Evolutionary conservation across 75 land plant species (phyloP).

Genomic region (Selaginella tamariscina): DNA sequence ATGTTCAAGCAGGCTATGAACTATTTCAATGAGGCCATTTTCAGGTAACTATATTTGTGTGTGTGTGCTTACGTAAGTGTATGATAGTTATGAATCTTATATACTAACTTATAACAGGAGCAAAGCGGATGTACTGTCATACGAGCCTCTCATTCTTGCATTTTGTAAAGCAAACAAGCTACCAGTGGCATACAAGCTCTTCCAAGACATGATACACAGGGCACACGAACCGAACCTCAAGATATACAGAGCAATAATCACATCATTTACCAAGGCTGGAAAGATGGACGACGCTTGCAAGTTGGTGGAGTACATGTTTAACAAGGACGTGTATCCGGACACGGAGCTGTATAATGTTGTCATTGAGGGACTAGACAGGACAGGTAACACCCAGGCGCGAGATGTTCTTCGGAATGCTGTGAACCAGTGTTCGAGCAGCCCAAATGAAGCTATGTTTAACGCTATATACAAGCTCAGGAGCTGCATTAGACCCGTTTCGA

Average conservation of each 20-base stretch:
- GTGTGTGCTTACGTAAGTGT: too few species aligned
- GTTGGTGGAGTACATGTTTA: neutral
- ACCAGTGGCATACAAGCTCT: conserved; percentile 1
- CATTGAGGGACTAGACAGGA: neutral
- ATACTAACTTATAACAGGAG: neutral
- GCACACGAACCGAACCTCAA: neutral
- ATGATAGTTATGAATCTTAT: too few species aligned
- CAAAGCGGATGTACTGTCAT: neutral
- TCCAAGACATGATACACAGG: neutral
- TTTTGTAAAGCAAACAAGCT: neutral
- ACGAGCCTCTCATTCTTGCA: neutral
- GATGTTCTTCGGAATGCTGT: neutral
- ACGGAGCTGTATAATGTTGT: neutral
- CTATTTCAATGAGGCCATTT: neutral
- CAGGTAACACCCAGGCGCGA: neutral
- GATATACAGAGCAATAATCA: neutral
- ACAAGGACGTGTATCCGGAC: conserved; percentile 1
- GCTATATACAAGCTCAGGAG: neutral
- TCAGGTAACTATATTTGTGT: too few species aligned
- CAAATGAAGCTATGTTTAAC: neutral
- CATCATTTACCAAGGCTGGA: neutral
- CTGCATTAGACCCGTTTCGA: neutral
- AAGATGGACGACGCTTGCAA: neutral
- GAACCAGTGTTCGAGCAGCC: neutral
- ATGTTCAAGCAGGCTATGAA: neutral